Base-by-base conservation (phyloP, 2,329 filamentous ascomycete species). In the Calonectria crousiana region DNA sequence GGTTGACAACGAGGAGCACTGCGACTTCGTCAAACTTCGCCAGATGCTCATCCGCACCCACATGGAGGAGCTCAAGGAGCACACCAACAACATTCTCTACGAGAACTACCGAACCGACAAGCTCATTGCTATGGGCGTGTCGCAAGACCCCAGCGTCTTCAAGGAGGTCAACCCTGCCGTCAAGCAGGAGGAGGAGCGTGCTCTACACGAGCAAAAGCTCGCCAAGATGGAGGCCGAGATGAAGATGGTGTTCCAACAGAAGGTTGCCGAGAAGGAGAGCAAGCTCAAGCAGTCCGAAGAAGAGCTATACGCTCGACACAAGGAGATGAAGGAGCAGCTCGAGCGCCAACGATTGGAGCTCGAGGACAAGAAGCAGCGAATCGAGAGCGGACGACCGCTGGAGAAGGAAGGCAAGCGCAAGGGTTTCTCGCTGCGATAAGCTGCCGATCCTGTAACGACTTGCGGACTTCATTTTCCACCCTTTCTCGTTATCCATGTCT, bases 161-260 rank as follows among this genome's bases (percentile, higher is more conserved):
- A 99, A 99, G 92, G 97, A 99, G 93, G 95, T 99, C 91, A 99
- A 99, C 92, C 97, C 97, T 77, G 96, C 97, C 60, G 97, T 98
- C 88, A 99, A 99, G 93, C 97, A 99, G 88, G 97, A 99, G 87
- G 97, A 99, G 89, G 97, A 99, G 90, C 95, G 97, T 83, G 93
- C 95, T 78, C 91, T 99, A 81, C 97, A 99, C 91, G 97, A 99
- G 89, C 96, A 98, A 91, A 99, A 99, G 91, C 95, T 99, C 81
- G 95, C 96, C 87, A 99, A 99, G 95, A 99, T 99, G 97, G 97
- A 99, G 88, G 93, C 95, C 83, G 97, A 99, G 88, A 99, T 99
- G 97, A 99, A 99, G 95, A 98, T 98, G 95, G 97, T 99, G 81
- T 99, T 99, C 95, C 97, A 98, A 87, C 97, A 99, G 86, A 99